A percentile compares a stretch with the other conserved stretches of the same genome.
Evolutionary conservation across 129 eudicot species (phyloP).

Genomic region (Deinandra increscens): DNA sequence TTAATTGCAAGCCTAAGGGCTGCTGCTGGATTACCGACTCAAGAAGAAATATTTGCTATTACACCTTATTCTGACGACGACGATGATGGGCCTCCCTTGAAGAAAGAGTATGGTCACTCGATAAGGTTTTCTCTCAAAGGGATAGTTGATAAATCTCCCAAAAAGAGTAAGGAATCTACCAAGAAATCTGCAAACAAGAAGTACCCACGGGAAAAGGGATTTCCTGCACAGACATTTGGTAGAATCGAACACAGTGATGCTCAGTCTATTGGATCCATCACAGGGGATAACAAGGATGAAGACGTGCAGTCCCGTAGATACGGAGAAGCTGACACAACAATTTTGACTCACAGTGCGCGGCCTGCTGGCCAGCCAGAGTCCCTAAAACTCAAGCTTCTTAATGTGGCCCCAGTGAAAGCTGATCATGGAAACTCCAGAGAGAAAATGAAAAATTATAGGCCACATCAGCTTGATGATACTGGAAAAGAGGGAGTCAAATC

Average conservation of each 20-base stretch:
- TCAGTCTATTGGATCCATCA: conserved; percentile 43
- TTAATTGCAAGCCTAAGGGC: conserved; percentile 77
- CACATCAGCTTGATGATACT: conserved; percentile 41
- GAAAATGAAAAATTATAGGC: conserved; percentile 43
- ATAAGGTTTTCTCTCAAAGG: conserved; percentile 79
- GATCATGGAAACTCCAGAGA: conserved; percentile 38
- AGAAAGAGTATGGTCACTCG: conserved; percentile 70
- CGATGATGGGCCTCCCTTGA: conserved; percentile 56
- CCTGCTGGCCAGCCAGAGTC: conserved; percentile 46
- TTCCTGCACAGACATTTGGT: conserved; percentile 26
- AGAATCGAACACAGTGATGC: conserved; percentile 42
- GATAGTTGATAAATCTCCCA: conserved; percentile 63
- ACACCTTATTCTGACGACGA: conserved; percentile 94
- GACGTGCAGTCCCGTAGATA: conserved; percentile 37
- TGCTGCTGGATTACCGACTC: conserved; percentile 94
- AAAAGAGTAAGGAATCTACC: conserved; percentile 55
- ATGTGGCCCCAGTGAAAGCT: conserved; percentile 44
- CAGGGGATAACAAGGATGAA: conserved; percentile 48
- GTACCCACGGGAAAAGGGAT: conserved; percentile 55
- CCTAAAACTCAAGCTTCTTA: conserved; percentile 47
- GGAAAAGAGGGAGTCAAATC: conserved; percentile 43
- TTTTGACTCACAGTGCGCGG: conserved; percentile 45
- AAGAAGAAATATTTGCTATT: conserved; percentile 79
- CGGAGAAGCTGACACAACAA: conserved; percentile 46
- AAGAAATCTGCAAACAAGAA: conserved; percentile 71